Evolutionary conservation across 2,329 filamentous ascomycete species (phyloP).

Genomic region (Pseudopithomyces chartarum): DNA sequence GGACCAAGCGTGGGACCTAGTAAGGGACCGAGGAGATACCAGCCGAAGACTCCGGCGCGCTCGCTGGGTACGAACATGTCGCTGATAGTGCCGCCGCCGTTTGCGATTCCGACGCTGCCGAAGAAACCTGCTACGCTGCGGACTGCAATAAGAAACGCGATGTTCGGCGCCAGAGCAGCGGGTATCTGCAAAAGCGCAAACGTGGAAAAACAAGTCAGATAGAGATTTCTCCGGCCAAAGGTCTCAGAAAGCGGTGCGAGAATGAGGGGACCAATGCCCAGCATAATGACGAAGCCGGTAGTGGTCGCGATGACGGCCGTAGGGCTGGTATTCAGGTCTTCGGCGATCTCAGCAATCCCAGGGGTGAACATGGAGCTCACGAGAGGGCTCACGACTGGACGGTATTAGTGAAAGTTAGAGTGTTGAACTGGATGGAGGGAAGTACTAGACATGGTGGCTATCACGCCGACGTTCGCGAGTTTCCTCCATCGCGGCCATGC

Average conservation of each 20-base stretch:
- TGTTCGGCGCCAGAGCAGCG: conserved; percentile 54
- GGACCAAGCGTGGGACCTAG: conserved; percentile 51
- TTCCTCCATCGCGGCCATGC: conserved; percentile 53
- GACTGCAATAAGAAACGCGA: conserved; percentile 50
- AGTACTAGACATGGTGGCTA: conserved; percentile 55
- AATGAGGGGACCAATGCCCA: conserved; percentile 54
- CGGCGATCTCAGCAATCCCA: conserved; percentile 56
- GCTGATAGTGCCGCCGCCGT: conserved; percentile 57
- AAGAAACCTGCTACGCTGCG: conserved; percentile 56
- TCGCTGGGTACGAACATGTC: conserved; percentile 57
- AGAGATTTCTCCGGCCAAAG: conserved; percentile 52
- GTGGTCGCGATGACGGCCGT: conserved; percentile 55
- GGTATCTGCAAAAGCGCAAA: conserved; percentile 56
- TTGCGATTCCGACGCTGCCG: conserved; percentile 56
- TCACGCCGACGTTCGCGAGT: conserved; percentile 56
- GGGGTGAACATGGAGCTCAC: conserved; percentile 59
- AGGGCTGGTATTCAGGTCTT: conserved; percentile 49
- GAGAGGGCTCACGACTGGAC: conserved; percentile 52
- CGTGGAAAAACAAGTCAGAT: conserved; percentile 51
- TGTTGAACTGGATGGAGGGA: conserved; percentile 5
- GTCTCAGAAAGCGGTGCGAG: conserved; percentile 55
- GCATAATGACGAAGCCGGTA: conserved; percentile 57
- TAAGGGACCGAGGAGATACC: conserved; percentile 52
- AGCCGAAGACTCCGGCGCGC: conserved; percentile 53
- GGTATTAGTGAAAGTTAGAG: not conserved